Conservation (phyloP, 2,329 filamentous ascomycete genomes). For the Ophiocordyceps sinensis region DNA sequence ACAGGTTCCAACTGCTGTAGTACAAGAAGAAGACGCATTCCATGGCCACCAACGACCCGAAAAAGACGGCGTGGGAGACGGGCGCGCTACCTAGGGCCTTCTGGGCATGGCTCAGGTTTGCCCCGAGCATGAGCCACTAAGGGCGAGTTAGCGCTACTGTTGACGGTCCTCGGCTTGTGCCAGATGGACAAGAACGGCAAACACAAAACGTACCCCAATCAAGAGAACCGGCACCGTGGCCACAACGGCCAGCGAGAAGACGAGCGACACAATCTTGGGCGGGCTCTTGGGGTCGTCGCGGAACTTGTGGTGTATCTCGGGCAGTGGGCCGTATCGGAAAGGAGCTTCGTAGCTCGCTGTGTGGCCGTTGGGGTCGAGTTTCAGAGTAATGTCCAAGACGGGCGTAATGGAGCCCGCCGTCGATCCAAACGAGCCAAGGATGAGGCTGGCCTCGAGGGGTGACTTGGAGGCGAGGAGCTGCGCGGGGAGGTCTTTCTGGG, state of each 20-base stretch:
- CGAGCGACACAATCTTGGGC: slow-evolving; percentile 61
- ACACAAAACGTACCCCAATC: slow-evolving; percentile 35
- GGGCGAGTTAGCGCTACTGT: neutral
- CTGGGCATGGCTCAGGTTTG: slow-evolving; percentile 63
- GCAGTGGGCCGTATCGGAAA: slow-evolving; percentile 68
- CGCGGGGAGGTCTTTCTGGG: slow-evolving; percentile 74
- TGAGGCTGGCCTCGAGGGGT: slow-evolving; percentile 64
- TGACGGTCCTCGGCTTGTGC: no score
- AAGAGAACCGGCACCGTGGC: slow-evolving; percentile 63
- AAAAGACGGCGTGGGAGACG: slow-evolving; percentile 69
- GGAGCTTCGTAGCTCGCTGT: slow-evolving; percentile 48
- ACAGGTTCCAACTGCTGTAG: slow-evolving; percentile 83
- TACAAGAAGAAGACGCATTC: slow-evolving; percentile 92
- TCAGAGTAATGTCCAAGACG: slow-evolving; percentile 59
- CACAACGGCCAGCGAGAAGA: slow-evolving; percentile 61
- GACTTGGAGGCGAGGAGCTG: slow-evolving; percentile 58
- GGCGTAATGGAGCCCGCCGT: slow-evolving; percentile 51
- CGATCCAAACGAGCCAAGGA: slow-evolving; percentile 76
- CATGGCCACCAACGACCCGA: slow-evolving; percentile 73
- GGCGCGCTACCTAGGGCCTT: slow-evolving; percentile 66
- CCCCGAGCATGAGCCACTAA: slow-evolving; percentile 71
- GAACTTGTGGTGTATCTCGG: slow-evolving; percentile 88
- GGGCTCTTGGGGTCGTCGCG: slow-evolving; percentile 65
- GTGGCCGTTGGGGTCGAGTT: slow-evolving; percentile 46
- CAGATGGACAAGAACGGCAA: neutral